These are phyloP conservation scores for Cutaneotrichosporon sp. DNA, from an alignment of 1,284 basidiomycete genomes.

Conservation along the genomic window DNA sequence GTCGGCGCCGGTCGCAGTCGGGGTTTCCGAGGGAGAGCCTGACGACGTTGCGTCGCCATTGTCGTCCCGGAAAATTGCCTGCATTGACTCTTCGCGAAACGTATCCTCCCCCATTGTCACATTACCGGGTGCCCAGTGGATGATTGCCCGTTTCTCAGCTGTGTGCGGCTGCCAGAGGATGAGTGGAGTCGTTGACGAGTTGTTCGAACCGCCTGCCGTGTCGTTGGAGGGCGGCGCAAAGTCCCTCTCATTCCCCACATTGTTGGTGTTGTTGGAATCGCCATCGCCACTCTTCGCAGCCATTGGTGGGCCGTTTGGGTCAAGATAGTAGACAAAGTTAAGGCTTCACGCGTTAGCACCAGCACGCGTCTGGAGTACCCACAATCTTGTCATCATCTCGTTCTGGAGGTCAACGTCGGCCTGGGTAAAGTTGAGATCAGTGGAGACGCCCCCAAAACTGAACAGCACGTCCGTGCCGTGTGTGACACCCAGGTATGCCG, in stretches of 20 bases:
- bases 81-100: slow-evolving; percentile 32
- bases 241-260: background rate
- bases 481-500: slow-evolving; percentile 17
- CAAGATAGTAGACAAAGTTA: slow-evolving; percentile 40
- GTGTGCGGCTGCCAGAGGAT: slow-evolving; percentile 32
- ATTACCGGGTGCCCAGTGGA: slow-evolving; percentile 28
- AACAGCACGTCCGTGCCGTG: slow-evolving; percentile 31
- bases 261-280: no score
- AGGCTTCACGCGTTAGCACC: slow-evolving; percentile 22
- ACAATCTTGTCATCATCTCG: slow-evolving; percentile 19
- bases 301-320: slow-evolving; percentile 27
- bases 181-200: no score
- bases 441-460: slow-evolving; percentile 24
- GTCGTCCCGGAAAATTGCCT: background rate
- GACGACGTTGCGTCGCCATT: no score
- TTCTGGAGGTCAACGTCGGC: slow-evolving; percentile 9
- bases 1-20: no score
- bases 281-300: background rate
- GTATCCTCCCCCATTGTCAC: slow-evolving; percentile 32
- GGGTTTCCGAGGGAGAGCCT: no score
- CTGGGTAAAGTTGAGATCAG: slow-evolving; percentile 19
- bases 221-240: background rate
- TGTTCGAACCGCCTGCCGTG: slow-evolving; percentile 22
- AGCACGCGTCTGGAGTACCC: slow-evolving; percentile 41
- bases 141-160: slow-evolving; percentile 21